Percentiles rank a stretch among this genome's conserved stretches.
Conservation (phyloP, 306 rosid genomes). For the Vigna radiata region DNA sequence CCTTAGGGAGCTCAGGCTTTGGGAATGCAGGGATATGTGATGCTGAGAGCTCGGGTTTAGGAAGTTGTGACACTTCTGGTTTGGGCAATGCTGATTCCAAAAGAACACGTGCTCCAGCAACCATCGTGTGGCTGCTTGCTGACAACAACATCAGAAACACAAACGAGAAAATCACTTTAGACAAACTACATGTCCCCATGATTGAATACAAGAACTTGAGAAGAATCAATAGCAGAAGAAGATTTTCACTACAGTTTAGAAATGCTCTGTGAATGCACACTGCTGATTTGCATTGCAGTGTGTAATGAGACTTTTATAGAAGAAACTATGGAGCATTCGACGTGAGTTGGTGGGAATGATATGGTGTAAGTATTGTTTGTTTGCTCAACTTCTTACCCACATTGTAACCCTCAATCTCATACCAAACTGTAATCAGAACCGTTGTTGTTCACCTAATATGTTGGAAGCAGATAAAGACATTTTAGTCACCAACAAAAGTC, state of each 20-base stretch:
- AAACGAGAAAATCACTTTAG: slow-evolving; percentile 17
- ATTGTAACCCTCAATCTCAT: background rate
- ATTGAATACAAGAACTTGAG: background rate
- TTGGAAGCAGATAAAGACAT: background rate
- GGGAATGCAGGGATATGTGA: background rate
- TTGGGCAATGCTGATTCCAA: background rate
- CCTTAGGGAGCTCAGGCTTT: background rate
- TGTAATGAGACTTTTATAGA: slow-evolving; percentile 30
- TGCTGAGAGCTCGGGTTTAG: background rate
- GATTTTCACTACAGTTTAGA: background rate
- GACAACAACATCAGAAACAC: slow-evolving; percentile 19
- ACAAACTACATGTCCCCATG: slow-evolving; percentile 36
- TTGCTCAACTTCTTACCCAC: background rate
- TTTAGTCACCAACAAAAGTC: background rate
- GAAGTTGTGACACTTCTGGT: background rate
- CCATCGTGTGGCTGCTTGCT: slow-evolving; percentile 15
- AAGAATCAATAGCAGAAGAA: background rate
- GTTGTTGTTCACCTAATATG: slow-evolving; percentile 1
- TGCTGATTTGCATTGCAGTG: background rate
- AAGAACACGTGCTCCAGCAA: slow-evolving; percentile 49
- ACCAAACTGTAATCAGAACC: background rate
- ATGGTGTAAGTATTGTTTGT: background rate
- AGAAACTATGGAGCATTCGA: background rate
- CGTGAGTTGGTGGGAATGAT: slow-evolving; percentile 17
- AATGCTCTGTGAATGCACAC: background rate